Conservation (phyloP, 2,329 filamentous ascomycete genomes). For the Cladosporium cucumerinum region DNA sequence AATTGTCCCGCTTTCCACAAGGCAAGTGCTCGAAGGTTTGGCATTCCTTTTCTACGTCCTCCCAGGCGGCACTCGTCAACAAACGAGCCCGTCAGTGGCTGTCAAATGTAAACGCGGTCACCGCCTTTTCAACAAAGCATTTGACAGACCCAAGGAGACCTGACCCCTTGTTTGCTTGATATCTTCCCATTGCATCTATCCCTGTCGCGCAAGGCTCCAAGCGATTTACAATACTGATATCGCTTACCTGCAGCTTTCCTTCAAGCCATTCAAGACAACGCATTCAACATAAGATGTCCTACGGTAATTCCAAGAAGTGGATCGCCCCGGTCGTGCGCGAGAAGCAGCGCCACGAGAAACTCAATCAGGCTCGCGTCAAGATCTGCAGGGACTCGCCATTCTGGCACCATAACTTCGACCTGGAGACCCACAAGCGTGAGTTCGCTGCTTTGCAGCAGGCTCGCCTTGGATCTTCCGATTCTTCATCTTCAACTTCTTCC, state of each 20-base stretch:
- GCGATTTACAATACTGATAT: not conserved
- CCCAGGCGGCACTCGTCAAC: not conserved
- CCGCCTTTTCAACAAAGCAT: not conserved
- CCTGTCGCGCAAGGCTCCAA: not conserved
- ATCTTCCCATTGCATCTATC: not conserved
- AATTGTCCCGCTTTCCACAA: not conserved
- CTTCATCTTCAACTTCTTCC: not conserved
- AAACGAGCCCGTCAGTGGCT: not conserved
- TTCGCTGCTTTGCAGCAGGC: conserved; percentile 15
- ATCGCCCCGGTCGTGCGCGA: conserved; percentile 18
- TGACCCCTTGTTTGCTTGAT: not conserved
- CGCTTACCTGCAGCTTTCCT: not conserved
- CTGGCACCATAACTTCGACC: conserved; percentile 27
- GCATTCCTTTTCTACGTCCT: not conserved
- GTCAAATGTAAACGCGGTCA: not conserved
- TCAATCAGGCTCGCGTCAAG: conserved; percentile 24
- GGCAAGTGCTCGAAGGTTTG: not conserved
- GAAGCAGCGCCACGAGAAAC: conserved; percentile 19
- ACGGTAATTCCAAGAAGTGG: conserved; percentile 20
- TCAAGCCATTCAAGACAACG: not conserved
- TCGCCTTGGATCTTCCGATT: not conserved
- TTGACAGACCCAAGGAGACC: not conserved
- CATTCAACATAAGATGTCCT: conserved; percentile 4
- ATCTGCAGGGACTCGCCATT: conserved; percentile 29
- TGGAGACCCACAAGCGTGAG: conserved; percentile 24